Evolutionary conservation across 208 protist species (phyloP), one percentile per base, ranked within the genome.

Genomic region (Acanthamoeba castellanii): DNA sequence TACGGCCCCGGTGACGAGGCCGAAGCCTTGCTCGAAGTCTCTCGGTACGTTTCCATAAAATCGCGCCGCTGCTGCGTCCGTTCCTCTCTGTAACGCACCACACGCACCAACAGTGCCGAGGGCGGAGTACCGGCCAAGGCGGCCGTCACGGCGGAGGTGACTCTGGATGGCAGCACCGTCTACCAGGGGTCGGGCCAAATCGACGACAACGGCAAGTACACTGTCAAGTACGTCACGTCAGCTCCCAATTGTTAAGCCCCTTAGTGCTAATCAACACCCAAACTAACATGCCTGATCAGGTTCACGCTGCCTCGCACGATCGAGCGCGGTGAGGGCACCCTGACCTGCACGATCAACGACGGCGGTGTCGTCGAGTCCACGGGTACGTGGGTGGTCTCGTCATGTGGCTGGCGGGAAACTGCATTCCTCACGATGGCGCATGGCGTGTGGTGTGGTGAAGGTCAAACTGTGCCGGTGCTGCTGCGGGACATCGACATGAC

Each of bases 1-100:
- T 94, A 94, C 82, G 91, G 50, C 20, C 74, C 37, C 30, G 91
- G 91, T 8, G 91, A 94, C n/a, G 42, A 94, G 27, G 91, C 66
- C 32, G n/a, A 78, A 18, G 91, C 91, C 20, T 7, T 74, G 37
- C 57, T 94, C 8, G 34, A 34, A 88, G 91, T 94, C 11, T 37
- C 55, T 66, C 37, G 91, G 61, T 55, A 55, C 50, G 50, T n/a
- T n/a, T n/a, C n/a, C n/a, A n/a, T n/a, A n/a, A n/a, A n/a, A n/a
- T n/a, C n/a, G n/a, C n/a, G n/a, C n/a, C n/a, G n/a, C n/a, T n/a
- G n/a, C n/a, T n/a, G n/a, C n/a, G n/a, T n/a, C n/a, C n/a, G n/a
- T n/a, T n/a, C n/a, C n/a, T n/a, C n/a, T n/a, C n/a, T n/a, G n/a
- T n/a, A n/a, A n/a, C n/a, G n/a, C n/a, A n/a, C n/a, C n/a, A n/a